phyloP scores from a whole-genome alignment of 169 alveolate species.

The Cryptosporidium viatorum region DNA sequence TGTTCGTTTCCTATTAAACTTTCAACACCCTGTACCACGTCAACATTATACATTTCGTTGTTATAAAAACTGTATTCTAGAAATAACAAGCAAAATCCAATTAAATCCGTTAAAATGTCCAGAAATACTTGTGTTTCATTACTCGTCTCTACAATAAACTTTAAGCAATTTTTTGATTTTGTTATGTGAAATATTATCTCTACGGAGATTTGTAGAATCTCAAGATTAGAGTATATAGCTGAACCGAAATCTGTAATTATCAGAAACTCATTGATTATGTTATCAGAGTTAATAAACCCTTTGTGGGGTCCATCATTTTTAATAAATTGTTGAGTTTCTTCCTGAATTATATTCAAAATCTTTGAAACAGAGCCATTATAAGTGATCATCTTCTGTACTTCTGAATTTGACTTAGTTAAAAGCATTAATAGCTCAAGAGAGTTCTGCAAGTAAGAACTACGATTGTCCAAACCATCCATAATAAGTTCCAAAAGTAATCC shows the following conservation, averaged over 20 bases:
- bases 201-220: slow-evolving; percentile 18
- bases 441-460: slow-evolving; percentile 33
- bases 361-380: slow-evolving; percentile 30
- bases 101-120: slow-evolving; percentile 1
- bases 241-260: neutral
- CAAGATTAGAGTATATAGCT: neutral
- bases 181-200: slow-evolving; percentile 53
- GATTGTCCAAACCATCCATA: slow-evolving; percentile 29
- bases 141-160: slow-evolving; percentile 32
- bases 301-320: slow-evolving; percentile 9
- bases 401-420: slow-evolving; percentile 23
- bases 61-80: slow-evolving; percentile 19
- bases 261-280: slow-evolving; percentile 3
- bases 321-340: slow-evolving; percentile 21
- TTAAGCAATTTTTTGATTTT: slow-evolving; percentile 45
- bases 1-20: neutral
- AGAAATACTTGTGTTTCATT: neutral
- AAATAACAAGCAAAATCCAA: slow-evolving; percentile 24
- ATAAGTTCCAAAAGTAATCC: slow-evolving; percentile 38
- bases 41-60: slow-evolving; percentile 9
- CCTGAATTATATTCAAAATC: slow-evolving; percentile 24
- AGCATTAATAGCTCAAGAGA: slow-evolving; percentile 42
- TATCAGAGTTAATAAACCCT: slow-evolving; percentile 14
- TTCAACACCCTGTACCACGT: neutral
- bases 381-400: slow-evolving; percentile 55